A percentile compares a stretch with the other conserved stretches of the same genome.
Conservation (phyloP, 2,329 filamentous ascomycete genomes). For the Verruconis gallopava region DNA sequence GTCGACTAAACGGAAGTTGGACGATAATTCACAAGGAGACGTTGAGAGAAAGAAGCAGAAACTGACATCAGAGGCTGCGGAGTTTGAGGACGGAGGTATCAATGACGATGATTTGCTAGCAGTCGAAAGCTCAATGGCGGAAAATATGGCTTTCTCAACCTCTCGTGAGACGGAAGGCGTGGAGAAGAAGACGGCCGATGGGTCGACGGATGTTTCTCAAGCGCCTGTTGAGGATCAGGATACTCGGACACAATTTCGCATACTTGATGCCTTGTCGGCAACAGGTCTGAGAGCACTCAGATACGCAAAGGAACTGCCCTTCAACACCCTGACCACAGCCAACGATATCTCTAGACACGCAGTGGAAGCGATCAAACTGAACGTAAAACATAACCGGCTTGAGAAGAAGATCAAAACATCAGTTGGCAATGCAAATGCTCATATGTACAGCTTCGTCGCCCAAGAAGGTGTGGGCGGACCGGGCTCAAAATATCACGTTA, state of each 20-base stretch:
- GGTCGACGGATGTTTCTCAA: background rate
- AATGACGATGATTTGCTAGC: slow-evolving; percentile 10
- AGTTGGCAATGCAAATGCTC: slow-evolving; percentile 70
- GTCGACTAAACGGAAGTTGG: background rate
- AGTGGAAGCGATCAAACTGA: slow-evolving; percentile 67
- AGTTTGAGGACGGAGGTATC: slow-evolving; percentile 3
- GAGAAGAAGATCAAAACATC: slow-evolving; percentile 57
- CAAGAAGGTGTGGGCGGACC: slow-evolving; percentile 25
- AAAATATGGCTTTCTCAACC: background rate
- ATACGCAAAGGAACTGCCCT: slow-evolving; percentile 83
- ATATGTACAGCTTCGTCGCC: slow-evolving; percentile 71
- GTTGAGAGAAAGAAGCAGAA: background rate
- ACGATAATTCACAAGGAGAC: slow-evolving; percentile 1
- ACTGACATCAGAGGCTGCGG: background rate
- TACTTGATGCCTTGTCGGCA: slow-evolving; percentile 88
- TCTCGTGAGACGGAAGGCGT: background rate
- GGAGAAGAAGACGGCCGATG: background rate
- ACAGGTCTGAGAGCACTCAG: slow-evolving; percentile 83
- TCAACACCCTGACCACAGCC: slow-evolving; percentile 66
- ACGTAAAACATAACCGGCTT: slow-evolving; percentile 72
- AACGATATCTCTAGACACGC: slow-evolving; percentile 78
- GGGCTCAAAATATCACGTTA: slow-evolving; percentile 63
- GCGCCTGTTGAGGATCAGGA: background rate
- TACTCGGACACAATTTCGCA: slow-evolving; percentile 44
- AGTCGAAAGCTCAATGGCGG: slow-evolving; percentile 2